These are phyloP conservation scores for Hamamelis virginiana DNA, from an alignment of 164 flowering plant genomes.

Conservation along the genomic window DNA sequence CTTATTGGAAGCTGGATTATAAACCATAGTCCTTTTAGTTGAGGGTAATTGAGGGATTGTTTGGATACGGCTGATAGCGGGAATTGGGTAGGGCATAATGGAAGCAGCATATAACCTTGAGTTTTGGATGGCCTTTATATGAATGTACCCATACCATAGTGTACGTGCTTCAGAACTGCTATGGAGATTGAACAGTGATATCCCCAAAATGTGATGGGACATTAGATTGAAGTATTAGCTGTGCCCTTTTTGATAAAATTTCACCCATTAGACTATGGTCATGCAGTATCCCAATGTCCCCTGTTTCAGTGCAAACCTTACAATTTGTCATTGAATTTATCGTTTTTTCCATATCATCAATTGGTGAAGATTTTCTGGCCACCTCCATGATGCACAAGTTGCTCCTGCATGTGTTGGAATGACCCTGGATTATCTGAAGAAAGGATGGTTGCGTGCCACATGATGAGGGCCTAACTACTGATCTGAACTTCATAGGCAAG, in stretches of 20 bases:
- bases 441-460: slow-evolving; percentile 28
- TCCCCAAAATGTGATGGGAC: background rate
- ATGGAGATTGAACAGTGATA: slow-evolving; percentile 1
- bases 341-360: slow-evolving; percentile 11
- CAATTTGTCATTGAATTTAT: slow-evolving; percentile 11
- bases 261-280: background rate
- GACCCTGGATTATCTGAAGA: slow-evolving; percentile 24
- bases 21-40: background rate
- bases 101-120: background rate
- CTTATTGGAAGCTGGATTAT: background rate
- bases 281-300: slow-evolving; percentile 11
- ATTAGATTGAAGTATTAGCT: slow-evolving; percentile 3
- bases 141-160: slow-evolving; percentile 4
- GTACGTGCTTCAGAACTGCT: background rate
- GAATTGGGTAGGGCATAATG: background rate
- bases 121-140: slow-evolving; percentile 1
- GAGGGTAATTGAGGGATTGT: background rate
- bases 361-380: slow-evolving; percentile 19
- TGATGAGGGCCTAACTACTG: slow-evolving; percentile 23
- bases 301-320: background rate
- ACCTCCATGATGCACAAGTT: slow-evolving; percentile 16
- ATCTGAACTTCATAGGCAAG: slow-evolving; percentile 47
- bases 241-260: background rate
- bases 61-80: slow-evolving; percentile 6
- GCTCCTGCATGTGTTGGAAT: slow-evolving; percentile 24